Conservation (phyloP, 805 yeast species). For the Teunomyces atbi region DNA sequence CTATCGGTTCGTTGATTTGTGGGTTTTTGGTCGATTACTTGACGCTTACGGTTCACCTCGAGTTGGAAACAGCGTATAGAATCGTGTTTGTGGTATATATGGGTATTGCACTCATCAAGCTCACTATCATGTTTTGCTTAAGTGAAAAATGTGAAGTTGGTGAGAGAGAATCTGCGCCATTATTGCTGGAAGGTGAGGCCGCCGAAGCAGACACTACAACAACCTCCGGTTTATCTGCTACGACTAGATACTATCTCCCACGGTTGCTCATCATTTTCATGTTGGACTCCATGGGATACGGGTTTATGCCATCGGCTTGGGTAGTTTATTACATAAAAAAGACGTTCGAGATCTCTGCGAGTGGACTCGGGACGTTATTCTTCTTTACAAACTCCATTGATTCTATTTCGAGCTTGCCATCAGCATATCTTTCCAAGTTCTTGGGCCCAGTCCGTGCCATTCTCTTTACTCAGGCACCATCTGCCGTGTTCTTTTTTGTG, state of each 20-base stretch:
- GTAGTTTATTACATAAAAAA: slow-evolving; percentile 74
- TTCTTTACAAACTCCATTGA: slow-evolving; percentile 61
- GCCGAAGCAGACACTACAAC: slow-evolving; percentile 8
- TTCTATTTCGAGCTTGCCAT: slow-evolving; percentile 71
- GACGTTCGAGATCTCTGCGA: slow-evolving; percentile 51
- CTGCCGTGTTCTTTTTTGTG: slow-evolving; percentile 59
- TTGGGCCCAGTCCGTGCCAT: slow-evolving; percentile 83
- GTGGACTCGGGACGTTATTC: slow-evolving; percentile 64
- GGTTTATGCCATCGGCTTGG: slow-evolving; percentile 90
- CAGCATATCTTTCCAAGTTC: slow-evolving; percentile 62
- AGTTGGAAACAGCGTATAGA: slow-evolving; percentile 48
- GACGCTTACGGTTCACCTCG: slow-evolving; percentile 28
- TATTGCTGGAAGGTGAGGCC: slow-evolving; percentile 9
- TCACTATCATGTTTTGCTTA: slow-evolving; percentile 48
- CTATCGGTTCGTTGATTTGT: slow-evolving; percentile 64
- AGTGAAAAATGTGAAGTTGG: slow-evolving; percentile 52
- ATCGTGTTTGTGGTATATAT: slow-evolving; percentile 57
- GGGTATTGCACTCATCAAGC: slow-evolving; percentile 50
- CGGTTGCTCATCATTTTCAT: slow-evolving; percentile 63
- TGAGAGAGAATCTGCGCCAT: slow-evolving; percentile 9
- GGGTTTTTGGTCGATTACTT: slow-evolving; percentile 58
- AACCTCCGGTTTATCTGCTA: slow-evolving; percentile 32
- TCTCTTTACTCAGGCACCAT: slow-evolving; percentile 71
- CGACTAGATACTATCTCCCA: slow-evolving; percentile 43
- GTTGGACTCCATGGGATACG: slow-evolving; percentile 84